Conservation (phyloP, 2,329 filamentous ascomycete species). For the Coniochaeta sp. region DNA sequence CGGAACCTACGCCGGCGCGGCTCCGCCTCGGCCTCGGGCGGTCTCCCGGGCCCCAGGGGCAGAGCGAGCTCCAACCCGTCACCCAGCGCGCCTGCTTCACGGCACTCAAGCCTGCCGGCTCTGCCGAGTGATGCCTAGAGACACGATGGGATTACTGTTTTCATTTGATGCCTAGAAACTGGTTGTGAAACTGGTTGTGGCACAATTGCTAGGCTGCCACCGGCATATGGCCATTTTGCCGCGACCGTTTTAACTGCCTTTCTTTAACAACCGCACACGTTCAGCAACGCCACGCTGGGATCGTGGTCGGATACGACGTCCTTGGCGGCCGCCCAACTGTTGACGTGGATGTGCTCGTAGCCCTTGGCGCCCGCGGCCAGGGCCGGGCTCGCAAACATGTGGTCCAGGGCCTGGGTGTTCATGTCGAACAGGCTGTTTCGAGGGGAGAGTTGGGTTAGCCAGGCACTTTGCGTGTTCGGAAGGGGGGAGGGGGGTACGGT, state of each 20-base stretch:
- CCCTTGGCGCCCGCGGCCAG: constrained; percentile 31
- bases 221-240: neutral
- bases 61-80: neutral
- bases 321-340: constrained; percentile 55
- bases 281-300: constrained; percentile 55
- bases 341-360: constrained; percentile 64
- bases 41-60: neutral
- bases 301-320: constrained; percentile 62
- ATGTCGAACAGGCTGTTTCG: constrained; percentile 46
- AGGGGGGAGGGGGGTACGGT: neutral
- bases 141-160: neutral
- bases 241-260: neutral
- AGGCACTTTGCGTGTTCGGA: neutral
- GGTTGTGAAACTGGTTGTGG: too few relatives aligned
- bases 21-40: neutral
- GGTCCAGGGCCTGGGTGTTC: constrained; percentile 64
- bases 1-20: neutral
- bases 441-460: neutral
- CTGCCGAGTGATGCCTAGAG: neutral
- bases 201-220: too few relatives aligned
- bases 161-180: neutral
- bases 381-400: constrained; percentile 57
- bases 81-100: neutral
- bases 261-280: constrained; percentile 42
- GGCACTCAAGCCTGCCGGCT: neutral